Percentiles rank a stretch among this genome's conserved stretches.
Conservation (phyloP, 2,329 filamentous ascomycete genomes). For the Zymoseptoria tritici region DNA sequence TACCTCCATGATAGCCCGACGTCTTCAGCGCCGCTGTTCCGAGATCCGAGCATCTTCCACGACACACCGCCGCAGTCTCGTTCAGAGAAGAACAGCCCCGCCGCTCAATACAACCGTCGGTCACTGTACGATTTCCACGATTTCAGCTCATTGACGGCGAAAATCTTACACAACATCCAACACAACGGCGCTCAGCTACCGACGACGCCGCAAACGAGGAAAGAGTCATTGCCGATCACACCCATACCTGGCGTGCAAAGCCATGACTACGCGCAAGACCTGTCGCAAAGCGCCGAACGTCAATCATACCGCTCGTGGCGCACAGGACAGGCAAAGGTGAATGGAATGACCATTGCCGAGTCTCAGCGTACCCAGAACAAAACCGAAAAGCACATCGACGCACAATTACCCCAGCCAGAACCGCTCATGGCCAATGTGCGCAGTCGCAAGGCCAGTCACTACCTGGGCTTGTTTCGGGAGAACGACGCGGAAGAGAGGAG, state of each 20-base stretch:
- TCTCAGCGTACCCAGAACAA: conserved; percentile 27
- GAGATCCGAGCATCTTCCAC: conserved; percentile 5
- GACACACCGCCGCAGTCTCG: conserved; percentile 1
- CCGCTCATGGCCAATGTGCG: conserved; percentile 45
- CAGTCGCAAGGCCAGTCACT: conserved; percentile 59
- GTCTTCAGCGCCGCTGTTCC: conserved; percentile 4
- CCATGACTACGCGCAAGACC: conserved; percentile 10
- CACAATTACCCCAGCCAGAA: conserved; percentile 53
- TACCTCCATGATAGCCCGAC: conserved; percentile 2
- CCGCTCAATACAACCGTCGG: conserved; percentile 23
- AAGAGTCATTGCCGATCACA: conserved; percentile 12
- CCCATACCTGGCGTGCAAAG: conserved; percentile 10
- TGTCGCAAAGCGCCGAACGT: conserved; percentile 34
- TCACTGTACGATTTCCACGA: conserved; percentile 28
- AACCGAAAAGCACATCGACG: conserved; percentile 56
- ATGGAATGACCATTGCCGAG: conserved; percentile 32
- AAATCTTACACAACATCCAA: conserved; percentile 4
- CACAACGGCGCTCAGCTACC: conserved; percentile 7
- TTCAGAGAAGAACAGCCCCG: conserved; percentile 13
- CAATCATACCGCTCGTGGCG: conserved; percentile 44
- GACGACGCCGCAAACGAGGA: conserved; percentile 8
- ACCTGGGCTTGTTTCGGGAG: conserved; percentile 58
- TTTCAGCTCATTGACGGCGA: conserved; percentile 8
- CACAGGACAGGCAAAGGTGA: conserved; percentile 39
- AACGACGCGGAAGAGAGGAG: conserved; percentile 49